Conservation (phyloP, 169 alveolate genomes). For the Eimeria acervulina region DNA sequence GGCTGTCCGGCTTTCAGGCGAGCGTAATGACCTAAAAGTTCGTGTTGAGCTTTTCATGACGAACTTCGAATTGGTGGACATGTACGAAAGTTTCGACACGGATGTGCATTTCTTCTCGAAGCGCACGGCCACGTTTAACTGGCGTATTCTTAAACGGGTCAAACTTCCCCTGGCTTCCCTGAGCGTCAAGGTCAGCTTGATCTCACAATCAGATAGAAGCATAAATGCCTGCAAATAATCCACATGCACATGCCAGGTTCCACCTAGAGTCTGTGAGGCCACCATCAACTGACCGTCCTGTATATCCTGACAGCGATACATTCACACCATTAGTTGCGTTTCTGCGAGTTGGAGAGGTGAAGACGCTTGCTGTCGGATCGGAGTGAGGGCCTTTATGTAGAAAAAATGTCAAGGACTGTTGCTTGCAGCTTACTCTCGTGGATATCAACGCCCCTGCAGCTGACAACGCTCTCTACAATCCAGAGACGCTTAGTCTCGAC, state of each 20-base stretch:
- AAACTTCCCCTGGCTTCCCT: slow-evolving; percentile 71
- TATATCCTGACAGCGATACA: background rate
- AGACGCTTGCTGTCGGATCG: background rate
- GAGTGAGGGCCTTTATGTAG: background rate
- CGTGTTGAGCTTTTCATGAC: slow-evolving; percentile 6
- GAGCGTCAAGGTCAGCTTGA: slow-evolving; percentile 50
- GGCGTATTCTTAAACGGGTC: slow-evolving; percentile 56
- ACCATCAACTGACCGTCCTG: background rate
- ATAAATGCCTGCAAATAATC: background rate
- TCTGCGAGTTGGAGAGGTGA: background rate
- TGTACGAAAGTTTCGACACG: slow-evolving; percentile 41
- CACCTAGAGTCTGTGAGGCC: background rate
- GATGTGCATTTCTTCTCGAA: slow-evolving; percentile 76
- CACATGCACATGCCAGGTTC: background rate
- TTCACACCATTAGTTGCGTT: background rate
- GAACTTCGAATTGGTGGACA: slow-evolving; percentile 29
- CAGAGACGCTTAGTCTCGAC: slow-evolving; percentile 77
- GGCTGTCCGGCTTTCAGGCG: slow-evolving; percentile 36
- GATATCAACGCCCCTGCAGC: slow-evolving; percentile 67
- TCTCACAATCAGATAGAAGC: background rate
- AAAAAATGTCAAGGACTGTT: too few relatives aligned
- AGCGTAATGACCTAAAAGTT: slow-evolving; percentile 72
- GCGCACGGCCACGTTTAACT: slow-evolving; percentile 72
- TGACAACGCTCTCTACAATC: slow-evolving; percentile 70
- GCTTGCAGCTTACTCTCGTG: slow-evolving; percentile 61